A percentile compares a stretch with the other conserved stretches of the same genome.
Evolutionary conservation across 2,329 filamentous ascomycete genomes (phyloP).

Genomic region (Exutisphaerella laricina): DNA sequence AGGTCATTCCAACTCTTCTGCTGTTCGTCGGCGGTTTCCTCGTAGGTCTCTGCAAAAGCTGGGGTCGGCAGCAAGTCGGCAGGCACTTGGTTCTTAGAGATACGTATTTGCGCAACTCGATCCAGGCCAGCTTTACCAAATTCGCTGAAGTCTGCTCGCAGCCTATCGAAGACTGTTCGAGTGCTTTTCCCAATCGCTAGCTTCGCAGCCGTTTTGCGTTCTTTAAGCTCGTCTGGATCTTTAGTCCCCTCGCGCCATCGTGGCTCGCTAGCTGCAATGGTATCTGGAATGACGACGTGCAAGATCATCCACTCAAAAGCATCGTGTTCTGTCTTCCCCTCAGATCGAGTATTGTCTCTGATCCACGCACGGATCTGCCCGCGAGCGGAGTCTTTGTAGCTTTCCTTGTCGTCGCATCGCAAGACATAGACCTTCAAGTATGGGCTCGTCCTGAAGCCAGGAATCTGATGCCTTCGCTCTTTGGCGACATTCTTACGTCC

Average conservation of each 20-base stretch:
- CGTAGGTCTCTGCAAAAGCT: conserved; percentile 47
- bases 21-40: conserved; percentile 69
- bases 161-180: conserved; percentile 80
- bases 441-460: conserved; percentile 83
- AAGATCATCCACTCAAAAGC: conserved; percentile 93
- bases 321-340: conserved; percentile 82
- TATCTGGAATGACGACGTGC: conserved; percentile 87
- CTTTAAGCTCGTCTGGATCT: conserved; percentile 52
- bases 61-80: conserved; percentile 43
- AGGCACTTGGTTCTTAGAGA: conserved; percentile 49
- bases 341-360: conserved; percentile 63
- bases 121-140: conserved; percentile 67
- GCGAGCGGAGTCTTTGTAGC: conserved; percentile 75
- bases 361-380: conserved; percentile 87
- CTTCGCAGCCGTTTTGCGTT: conserved; percentile 63
- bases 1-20: conserved; percentile 79
- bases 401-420: conserved; percentile 91
- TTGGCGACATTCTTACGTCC: conserved; percentile 33
- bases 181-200: conserved; percentile 68
- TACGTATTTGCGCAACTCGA: conserved; percentile 76
- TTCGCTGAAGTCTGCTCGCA: conserved; percentile 84
- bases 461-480: conserved; percentile 84
- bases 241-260: conserved; percentile 50
- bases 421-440: conserved; percentile 89
- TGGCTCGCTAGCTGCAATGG: conserved; percentile 71